These are phyloP conservation scores for Silene vulgaris DNA, from an alignment of 179 eudicot genomes.

Conservation along the genomic window DNA sequence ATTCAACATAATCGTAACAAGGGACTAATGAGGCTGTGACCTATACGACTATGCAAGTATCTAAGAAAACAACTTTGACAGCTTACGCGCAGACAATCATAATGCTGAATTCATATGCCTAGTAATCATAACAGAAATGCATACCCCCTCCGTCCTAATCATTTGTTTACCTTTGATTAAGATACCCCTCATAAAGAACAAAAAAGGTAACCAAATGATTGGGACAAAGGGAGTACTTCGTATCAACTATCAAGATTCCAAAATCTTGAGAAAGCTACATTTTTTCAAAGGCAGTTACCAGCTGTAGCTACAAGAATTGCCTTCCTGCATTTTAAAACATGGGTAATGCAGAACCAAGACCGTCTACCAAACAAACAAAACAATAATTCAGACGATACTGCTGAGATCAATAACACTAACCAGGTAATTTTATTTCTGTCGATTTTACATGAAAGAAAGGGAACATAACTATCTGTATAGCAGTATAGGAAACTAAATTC, in stretches of 20 bases:
- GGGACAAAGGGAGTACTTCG: too few relatives aligned
- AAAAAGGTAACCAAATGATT: too few relatives aligned
- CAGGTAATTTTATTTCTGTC: conserved; percentile 17
- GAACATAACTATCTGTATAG: conserved; percentile 2
- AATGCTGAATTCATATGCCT: background rate
- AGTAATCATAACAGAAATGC: background rate
- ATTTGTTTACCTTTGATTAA: too few relatives aligned
- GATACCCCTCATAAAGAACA: too few relatives aligned
- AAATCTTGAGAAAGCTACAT: conserved; percentile 1
- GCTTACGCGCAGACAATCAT: background rate
- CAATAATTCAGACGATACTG: background rate
- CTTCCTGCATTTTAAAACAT: background rate
- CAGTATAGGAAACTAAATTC: conserved; percentile 20
- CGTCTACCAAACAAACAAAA: background rate
- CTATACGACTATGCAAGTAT: background rate
- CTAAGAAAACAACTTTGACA: background rate
- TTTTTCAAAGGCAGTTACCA: background rate
- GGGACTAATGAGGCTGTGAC: background rate
- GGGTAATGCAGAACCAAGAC: conserved; percentile 5
- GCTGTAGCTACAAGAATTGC: background rate
- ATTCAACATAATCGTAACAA: background rate
- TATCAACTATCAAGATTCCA: background rate
- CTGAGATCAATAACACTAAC: conserved; percentile 18
- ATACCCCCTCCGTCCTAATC: too few relatives aligned
- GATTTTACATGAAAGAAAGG: conserved; percentile 15